Evolutionary conservation across 495 filamentous ascomycete genomes (phyloP), one percentile per base, ranked within the genome.

Genomic region (Trichoderma virens): DNA sequence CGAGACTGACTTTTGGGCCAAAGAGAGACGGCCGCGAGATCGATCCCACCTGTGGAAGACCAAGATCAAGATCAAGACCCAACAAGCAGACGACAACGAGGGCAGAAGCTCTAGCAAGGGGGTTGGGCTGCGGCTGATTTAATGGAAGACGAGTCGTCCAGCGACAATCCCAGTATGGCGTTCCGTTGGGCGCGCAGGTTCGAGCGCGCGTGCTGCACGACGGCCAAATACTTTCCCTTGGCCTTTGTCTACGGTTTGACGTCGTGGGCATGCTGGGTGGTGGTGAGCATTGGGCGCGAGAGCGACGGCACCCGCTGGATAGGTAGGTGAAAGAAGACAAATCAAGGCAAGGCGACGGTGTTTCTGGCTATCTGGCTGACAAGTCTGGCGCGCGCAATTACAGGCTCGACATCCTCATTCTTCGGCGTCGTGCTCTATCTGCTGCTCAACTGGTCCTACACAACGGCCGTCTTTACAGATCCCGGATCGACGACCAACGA

Each of bases 201-300:
- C 70, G 92, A 97, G 78, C 90, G 92, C 35, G 86, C 83, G 74
- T 97, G 91, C 77, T 97, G 94, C 73, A 78, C 80, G 14, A 82
- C 83, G 18, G 80, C 87, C 38, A 88, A 86, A n/a, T 96, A 92
- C 73, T 92, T 97, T 67, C 94, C 94, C 11, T 81, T 98, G 1
- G 76, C 77, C 43, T 96, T 98, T 74, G 90, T 98, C 64, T 97
- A 97, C 70, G 83, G 89, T 41, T 69, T 96, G 62, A 95, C 90
- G 6, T 89, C 86, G 5, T 98, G 94, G 94, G 92, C 92, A 2
- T 85, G 89, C 38, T 98, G 89, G 79, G 93, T 96, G 23, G 85
- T 93, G 69, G 83, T 88, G 39, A 87, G 81, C 65, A 88, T 96
- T 43, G 88, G 91, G 35, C 79, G 88, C 32, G 77, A 75, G 60